Evolutionary conservation across 768 basidiomycete species (phyloP).

Genomic region (Butyriboletus loyo): DNA sequence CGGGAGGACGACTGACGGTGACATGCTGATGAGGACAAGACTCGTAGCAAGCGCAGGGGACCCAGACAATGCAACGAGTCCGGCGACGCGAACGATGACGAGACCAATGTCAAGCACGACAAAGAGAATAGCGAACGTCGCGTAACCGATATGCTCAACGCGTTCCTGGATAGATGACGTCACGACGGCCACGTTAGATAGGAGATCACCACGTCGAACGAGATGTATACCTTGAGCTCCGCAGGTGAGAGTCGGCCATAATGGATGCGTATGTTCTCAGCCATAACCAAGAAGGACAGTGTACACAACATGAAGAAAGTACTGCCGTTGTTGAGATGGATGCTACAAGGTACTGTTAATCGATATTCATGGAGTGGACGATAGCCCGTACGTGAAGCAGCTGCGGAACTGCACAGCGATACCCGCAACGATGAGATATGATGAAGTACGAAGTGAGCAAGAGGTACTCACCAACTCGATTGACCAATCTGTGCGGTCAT

Average conservation of each 20-base stretch:
- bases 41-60: constrained; percentile 8
- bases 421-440: background rate
- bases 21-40: constrained; percentile 13
- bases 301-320: constrained; percentile 11
- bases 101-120: constrained; percentile 19
- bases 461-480: constrained; percentile 19
- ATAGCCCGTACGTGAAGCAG: constrained; percentile 5
- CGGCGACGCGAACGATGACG: constrained; percentile 17
- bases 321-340: constrained; percentile 10
- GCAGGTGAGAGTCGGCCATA: constrained; percentile 23
- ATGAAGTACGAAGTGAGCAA: no score
- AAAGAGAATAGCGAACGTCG: constrained; percentile 15
- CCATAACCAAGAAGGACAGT: constrained; percentile 15
- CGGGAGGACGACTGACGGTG: constrained; percentile 1
- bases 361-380: background rate
- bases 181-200: background rate
- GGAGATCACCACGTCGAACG: background rate
- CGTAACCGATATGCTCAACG: constrained; percentile 11
- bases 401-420: constrained; percentile 3
- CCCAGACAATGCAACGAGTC: constrained; percentile 9
- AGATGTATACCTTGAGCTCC: constrained; percentile 21
- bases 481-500: constrained; percentile 18
- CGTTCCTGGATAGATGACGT: constrained; percentile 3
- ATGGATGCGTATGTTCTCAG: constrained; percentile 17
- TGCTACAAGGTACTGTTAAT: constrained; percentile 13